Evolutionary conservation across 805 yeast genomes (phyloP), one percentile per base, ranked within the genome.

Genomic region (Saturnispora sekii): DNA sequence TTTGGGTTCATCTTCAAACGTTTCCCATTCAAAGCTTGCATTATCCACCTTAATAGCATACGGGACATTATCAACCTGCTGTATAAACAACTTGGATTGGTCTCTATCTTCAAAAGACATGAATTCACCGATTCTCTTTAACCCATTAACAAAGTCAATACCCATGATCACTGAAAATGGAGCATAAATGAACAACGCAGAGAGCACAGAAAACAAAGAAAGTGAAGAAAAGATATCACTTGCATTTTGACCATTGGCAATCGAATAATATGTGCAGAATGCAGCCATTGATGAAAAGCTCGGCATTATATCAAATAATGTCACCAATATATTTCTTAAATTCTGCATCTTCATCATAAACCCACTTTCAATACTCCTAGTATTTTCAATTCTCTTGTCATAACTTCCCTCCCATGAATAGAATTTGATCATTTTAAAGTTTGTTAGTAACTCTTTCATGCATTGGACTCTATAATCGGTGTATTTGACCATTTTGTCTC

Each of bases 391-490:
- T 42, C 70, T 69, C 9, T 70, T 60, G 47, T 71, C 69, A 58
- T 85, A 89, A 1, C 96, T 84, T 34, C 69, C 70, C 60, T 89
- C 96, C 96, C 96, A 88, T 6, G 90, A 81, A 60, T 88, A 88
- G 56, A 75, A 81, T 65, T 89, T 88, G 61, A 88, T 81, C 62
- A 80, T 72, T 59, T 83, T 85, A 69, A 87, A 75, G 51, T 83
- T 79, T 58, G 75, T 79, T 51, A 88, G 68, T 21, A 87, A 74
- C 59, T 88, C 97, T 52, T 84, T 81, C 61, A 87, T 79, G 36
- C 76, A 67, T 40, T 78, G 72, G 31, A 88, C 89, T 58, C 97
- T 78, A 28, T 63, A 62, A 59, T 89, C 97, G 4, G 96, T 89
- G 56, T 64, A 76, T 0, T 59, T 63, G 38, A 74, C 76, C 4